A percentile compares a stretch with the other conserved stretches of the same genome.
These are phyloP conservation scores for Wallacemonas sp. DNA, from an alignment of 208 protist genomes.

Conservation along the genomic window DNA sequence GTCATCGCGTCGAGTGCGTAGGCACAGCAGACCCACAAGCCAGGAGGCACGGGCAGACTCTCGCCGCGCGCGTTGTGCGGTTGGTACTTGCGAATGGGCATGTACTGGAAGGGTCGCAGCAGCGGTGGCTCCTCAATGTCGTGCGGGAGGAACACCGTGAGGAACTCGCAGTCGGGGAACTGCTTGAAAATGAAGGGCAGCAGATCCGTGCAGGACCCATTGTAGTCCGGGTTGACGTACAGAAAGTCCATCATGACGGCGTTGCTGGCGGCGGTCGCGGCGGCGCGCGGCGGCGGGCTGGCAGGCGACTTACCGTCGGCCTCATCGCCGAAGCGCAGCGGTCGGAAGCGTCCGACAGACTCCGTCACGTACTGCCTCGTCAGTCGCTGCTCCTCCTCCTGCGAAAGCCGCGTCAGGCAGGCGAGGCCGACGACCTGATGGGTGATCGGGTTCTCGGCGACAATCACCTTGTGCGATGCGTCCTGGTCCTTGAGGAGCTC, in stretches of 20 bases:
- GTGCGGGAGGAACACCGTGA: slow-evolving; percentile 70
- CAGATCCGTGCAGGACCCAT: slow-evolving; percentile 62
- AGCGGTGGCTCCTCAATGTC: slow-evolving; percentile 71
- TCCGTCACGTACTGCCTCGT: slow-evolving; percentile 77
- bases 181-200: slow-evolving; percentile 70
- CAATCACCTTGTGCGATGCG: slow-evolving; percentile 65
- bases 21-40: slow-evolving; percentile 79
- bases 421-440: slow-evolving; percentile 80
- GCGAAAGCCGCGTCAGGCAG: slow-evolving; percentile 55
- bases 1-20: slow-evolving; percentile 29
- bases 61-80: slow-evolving; percentile 73
- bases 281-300: neutral
- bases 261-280: slow-evolving; percentile 30
- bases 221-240: slow-evolving; percentile 80
- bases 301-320: slow-evolving; percentile 6
- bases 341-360: slow-evolving; percentile 12
- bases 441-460: slow-evolving; percentile 78
- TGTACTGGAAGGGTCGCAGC: slow-evolving; percentile 69
- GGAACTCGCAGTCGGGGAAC: slow-evolving; percentile 81
- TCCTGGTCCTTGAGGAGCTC: slow-evolving; percentile 89
- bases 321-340: slow-evolving; percentile 51
- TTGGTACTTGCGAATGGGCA: slow-evolving; percentile 82
- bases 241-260: slow-evolving; percentile 78
- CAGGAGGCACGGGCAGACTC: slow-evolving; percentile 53
- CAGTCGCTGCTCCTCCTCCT: slow-evolving; percentile 67